Conservation (phyloP, 148 eudicot species). For the Silene conica region DNA sequence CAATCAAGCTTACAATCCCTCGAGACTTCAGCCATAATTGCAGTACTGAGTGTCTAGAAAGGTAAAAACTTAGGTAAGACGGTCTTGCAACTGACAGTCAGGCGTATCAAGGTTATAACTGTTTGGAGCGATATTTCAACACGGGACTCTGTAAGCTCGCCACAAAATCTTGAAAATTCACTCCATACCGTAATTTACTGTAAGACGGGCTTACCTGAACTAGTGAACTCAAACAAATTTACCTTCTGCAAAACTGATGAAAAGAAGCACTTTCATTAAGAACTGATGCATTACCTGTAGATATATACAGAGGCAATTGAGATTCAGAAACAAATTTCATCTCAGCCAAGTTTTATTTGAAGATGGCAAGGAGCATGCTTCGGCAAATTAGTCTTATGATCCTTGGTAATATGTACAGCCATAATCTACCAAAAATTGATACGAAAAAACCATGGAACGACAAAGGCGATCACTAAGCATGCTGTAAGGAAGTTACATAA, state of each 20-base stretch:
- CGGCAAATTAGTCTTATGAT: background rate
- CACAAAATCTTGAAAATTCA: too few relatives aligned
- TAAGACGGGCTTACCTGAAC: background rate
- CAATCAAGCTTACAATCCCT: too few relatives aligned
- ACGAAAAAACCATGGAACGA: slow-evolving; percentile 72
- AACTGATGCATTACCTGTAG: background rate
- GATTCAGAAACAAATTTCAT: slow-evolving; percentile 4
- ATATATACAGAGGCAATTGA: slow-evolving; percentile 1
- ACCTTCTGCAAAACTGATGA: background rate
- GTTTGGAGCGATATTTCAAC: too few relatives aligned
- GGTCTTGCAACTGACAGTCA: too few relatives aligned
- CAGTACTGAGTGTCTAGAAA: too few relatives aligned
- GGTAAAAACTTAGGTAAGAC: too few relatives aligned
- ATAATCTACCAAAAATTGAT: slow-evolving; percentile 35
- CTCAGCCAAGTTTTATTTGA: background rate
- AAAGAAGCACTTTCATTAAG: background rate
- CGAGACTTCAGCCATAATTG: too few relatives aligned
- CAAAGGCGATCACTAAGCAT: slow-evolving; percentile 62
- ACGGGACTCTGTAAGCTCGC: too few relatives aligned
- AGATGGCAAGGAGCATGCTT: background rate
- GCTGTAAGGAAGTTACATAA: slow-evolving; percentile 70
- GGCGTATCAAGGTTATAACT: too few relatives aligned
- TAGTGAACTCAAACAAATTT: background rate
- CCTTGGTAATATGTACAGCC: background rate
- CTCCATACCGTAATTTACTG: too few relatives aligned